Conservation (phyloP, 305 asterid genomes). For the Fraxinus sp. region DNA sequence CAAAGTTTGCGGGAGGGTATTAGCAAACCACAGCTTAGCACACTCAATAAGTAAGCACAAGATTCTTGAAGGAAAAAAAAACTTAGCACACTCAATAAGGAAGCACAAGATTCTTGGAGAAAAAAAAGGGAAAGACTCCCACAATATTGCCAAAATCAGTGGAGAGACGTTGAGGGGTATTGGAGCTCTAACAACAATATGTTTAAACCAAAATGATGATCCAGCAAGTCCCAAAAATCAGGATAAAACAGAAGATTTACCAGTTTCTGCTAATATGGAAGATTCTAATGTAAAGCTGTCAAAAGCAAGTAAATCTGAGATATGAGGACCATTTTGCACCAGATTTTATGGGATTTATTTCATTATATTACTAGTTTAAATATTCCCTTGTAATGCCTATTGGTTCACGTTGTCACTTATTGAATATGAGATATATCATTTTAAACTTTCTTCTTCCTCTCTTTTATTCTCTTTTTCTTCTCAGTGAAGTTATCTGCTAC, state of each 20-base stretch:
- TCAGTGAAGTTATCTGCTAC: no score
- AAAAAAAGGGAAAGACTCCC: neutral
- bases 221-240: neutral
- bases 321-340: no score
- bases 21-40: neutral
- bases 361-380: no score
- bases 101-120: no score
- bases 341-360: no score
- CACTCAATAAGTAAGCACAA: neutral
- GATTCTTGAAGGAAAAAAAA: neutral
- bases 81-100: no score
- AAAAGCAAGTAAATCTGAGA: neutral
- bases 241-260: no score
- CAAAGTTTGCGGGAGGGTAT: no score
- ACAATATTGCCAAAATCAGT: neutral
- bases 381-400: no score
- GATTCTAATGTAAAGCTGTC: neutral
- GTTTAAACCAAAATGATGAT: neutral
- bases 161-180: neutral
- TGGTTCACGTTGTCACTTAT: no score
- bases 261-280: neutral
- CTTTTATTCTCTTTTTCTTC: neutral
- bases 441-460: neutral
- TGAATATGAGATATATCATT: neutral
- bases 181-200: neutral